Evolutionary conservation across 106 monocot species (phyloP).

Genomic region (Dendrobium huoshanense): DNA sequence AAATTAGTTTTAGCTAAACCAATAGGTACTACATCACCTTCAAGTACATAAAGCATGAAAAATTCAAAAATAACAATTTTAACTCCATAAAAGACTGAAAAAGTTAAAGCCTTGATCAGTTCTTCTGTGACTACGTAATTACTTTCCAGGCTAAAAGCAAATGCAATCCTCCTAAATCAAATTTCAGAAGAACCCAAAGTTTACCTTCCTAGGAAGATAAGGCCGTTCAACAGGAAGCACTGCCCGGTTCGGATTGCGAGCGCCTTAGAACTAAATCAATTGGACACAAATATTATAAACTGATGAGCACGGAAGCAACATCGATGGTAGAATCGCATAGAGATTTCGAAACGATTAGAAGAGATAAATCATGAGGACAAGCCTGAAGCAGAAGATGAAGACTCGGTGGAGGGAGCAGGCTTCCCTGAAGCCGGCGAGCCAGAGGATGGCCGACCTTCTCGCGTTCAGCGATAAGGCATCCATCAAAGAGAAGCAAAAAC

Average conservation of each 20-base stretch:
- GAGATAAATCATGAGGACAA: background rate
- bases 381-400: conserved; percentile 60
- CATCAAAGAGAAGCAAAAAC: conserved; percentile 18
- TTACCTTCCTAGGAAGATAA: conserved; percentile 95
- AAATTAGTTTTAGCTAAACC: background rate
- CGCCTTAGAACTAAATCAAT: conserved; percentile 57
- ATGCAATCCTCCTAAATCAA: background rate
- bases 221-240: conserved; percentile 91
- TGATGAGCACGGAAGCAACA: background rate
- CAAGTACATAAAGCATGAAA: background rate
- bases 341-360: background rate
- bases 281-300: background rate
- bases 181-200: background rate
- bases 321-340: background rate
- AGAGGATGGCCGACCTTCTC: conserved; percentile 39
- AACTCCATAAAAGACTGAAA: background rate
- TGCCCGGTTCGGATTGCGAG: conserved; percentile 68
- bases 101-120: background rate
- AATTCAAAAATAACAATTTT: background rate
- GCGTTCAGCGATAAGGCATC: conserved; percentile 27
- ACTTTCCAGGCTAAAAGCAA: background rate
- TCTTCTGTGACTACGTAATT: background rate
- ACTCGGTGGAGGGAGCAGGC: conserved; percentile 86
- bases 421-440: conserved; percentile 86
- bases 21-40: background rate